Base-by-base conservation (phyloP, 2,329 filamentous ascomycete genomes). In the Hawksworthiomyces lignivorus region DNA sequence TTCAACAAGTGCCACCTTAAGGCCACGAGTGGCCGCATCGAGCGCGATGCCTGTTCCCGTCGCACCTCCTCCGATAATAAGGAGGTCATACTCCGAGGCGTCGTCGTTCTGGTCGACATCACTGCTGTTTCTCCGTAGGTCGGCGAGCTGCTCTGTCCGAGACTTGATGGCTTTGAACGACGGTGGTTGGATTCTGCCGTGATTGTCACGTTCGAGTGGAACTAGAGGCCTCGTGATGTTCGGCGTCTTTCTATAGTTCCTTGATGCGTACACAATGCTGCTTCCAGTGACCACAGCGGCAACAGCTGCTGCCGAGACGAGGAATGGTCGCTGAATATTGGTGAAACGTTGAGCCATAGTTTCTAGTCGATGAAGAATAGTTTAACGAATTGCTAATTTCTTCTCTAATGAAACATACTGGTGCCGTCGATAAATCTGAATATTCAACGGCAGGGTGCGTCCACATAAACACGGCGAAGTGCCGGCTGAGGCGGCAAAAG, bases 21-120 rank as follows among this genome's bases (percentile, higher is more conserved):
- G 66, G 2, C 85, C 85, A 52, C 85, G 75, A 3, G 85, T 89
- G 18, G 80, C 82, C 27, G 85, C 85, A 62, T 92, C 85, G 34
- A 92, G 73, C 11, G 86, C 85, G 53, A 92, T 87, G 19, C 85
- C 85, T 6, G 84, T 74, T 12, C 85, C 85, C 2, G 86, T 90
- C 12, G 85, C 85, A 50, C 85, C 85, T 49, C 79, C 84, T 44
- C 85, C 85, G 53, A 90, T 86, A 53, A 92, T 70, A 49, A 90
- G 68, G 30, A 92, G 68, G 57, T 90, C 86, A 54, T 89, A 90
- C 39, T 77, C 70, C 32, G 80, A 62, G 11, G 64, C 63, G 14
- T 64, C 48, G 26, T 44, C 45, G 4, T 37, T 21, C 32, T 47
- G 1, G 41, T 28, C 24, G 36, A 14, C 15, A 17, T n/a, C n/a